Conservation (phyloP, 164 flowering plant species). For the Pachysandra terminalis region DNA sequence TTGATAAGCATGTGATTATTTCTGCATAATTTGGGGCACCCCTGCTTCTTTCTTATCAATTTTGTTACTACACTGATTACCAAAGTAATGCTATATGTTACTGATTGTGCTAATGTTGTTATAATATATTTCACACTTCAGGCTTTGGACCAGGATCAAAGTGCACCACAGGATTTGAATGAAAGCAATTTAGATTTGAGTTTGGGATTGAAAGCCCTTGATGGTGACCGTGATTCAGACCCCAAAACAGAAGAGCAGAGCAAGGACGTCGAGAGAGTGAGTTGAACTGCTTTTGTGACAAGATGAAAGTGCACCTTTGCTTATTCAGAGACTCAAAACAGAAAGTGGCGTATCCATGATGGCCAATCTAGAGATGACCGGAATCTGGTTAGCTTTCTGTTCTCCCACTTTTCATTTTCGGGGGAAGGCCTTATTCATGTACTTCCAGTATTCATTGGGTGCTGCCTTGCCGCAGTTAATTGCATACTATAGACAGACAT, state of each 20-base stretch:
- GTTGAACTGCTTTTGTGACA: constrained; percentile 13
- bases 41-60: no score
- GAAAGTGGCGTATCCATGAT: background rate
- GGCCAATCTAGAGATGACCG: background rate
- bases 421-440: background rate
- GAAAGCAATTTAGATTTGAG: no score
- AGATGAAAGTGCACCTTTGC: no score
- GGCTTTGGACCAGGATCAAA: constrained; percentile 35
- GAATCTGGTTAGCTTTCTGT: background rate
- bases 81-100: no score
- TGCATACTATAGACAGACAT: constrained; percentile 8
- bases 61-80: no score
- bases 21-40: background rate
- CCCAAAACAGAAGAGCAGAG: constrained; percentile 18
- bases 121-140: constrained; percentile 15
- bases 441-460: constrained; percentile 2
- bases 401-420: background rate
- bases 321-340: no score
- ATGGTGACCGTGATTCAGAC: constrained; percentile 29
- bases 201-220: constrained; percentile 46
- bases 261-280: constrained; percentile 22
- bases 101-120: no score
- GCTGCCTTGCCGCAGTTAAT: constrained; percentile 5
- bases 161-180: constrained; percentile 55
- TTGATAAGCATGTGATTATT: background rate